A percentile compares a stretch with the other conserved stretches of the same genome.
phyloP scores from a whole-genome alignment of 2,329 filamentous ascomycete genomes.

The Colletotrichum tofieldiae region DNA sequence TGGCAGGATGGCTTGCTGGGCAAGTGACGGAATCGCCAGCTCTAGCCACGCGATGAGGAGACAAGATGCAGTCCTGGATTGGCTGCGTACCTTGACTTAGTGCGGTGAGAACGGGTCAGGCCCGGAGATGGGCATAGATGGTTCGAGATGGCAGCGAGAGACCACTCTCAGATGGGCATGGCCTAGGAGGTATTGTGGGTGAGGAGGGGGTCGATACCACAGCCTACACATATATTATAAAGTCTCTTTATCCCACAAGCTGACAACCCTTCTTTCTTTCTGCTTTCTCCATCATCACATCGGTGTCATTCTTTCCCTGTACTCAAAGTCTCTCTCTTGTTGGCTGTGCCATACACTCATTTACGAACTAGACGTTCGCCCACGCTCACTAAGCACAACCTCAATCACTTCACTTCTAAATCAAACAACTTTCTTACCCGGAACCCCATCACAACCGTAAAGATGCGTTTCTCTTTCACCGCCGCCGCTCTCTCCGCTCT shows the following conservation, averaged over 20 bases:
- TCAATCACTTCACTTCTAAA: slow-evolving; percentile 36
- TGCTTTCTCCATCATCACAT: slow-evolving; percentile 35
- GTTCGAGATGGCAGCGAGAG: slow-evolving; percentile 22
- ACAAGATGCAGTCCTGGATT: slow-evolving; percentile 31
- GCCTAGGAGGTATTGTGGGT: slow-evolving; percentile 1
- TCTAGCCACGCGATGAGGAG: slow-evolving; percentile 39
- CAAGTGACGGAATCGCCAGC: slow-evolving; percentile 39
- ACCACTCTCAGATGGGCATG: neutral
- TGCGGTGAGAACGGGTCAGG: slow-evolving; percentile 34
- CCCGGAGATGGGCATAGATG: slow-evolving; percentile 39
- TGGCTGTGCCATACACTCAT: slow-evolving; percentile 43
- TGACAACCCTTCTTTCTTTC: neutral
- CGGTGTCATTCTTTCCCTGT: slow-evolving; percentile 43
- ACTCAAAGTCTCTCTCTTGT: slow-evolving; percentile 39
- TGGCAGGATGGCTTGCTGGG: neutral
- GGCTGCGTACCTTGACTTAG: slow-evolving; percentile 22
- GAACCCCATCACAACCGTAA: slow-evolving; percentile 41
- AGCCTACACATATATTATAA: slow-evolving; percentile 27
- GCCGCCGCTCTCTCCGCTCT: slow-evolving; percentile 50
- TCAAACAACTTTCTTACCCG: slow-evolving; percentile 6
- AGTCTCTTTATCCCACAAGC: slow-evolving; percentile 20
- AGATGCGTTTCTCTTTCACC: slow-evolving; percentile 53
- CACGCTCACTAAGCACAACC: slow-evolving; percentile 42
- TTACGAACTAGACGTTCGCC: slow-evolving; percentile 42
- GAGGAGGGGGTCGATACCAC: slow-evolving; percentile 1